Evolutionary conservation across 2,329 filamentous ascomycete genomes (phyloP).

Genomic region (Fusarium longipes): DNA sequence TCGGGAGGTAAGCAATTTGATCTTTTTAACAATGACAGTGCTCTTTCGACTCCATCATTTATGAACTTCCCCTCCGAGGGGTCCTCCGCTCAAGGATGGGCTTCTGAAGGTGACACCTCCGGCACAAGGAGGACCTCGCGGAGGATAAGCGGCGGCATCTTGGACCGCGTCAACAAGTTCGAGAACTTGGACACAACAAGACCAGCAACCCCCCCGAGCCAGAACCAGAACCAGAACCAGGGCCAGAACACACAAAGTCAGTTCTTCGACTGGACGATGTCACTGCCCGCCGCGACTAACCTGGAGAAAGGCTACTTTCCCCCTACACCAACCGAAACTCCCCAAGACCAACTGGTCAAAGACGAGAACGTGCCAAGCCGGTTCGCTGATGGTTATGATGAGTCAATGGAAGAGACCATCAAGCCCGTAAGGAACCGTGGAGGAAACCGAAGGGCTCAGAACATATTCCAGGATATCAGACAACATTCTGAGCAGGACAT

Average conservation of each 20-base stretch:
- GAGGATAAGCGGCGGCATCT: slow-evolving; percentile 70
- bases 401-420: slow-evolving; percentile 74
- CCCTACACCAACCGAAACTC: slow-evolving; percentile 74
- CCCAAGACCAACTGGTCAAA: slow-evolving; percentile 61
- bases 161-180: slow-evolving; percentile 70
- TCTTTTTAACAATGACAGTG: slow-evolving; percentile 59
- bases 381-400: slow-evolving; percentile 71
- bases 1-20: slow-evolving; percentile 61
- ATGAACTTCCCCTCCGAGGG: slow-evolving; percentile 62
- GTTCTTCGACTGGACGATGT: slow-evolving; percentile 43
- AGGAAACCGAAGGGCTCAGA: slow-evolving; percentile 58
- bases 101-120: slow-evolving; percentile 61
- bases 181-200: slow-evolving; percentile 64
- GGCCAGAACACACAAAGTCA: slow-evolving; percentile 64
- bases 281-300: slow-evolving; percentile 16
- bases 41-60: slow-evolving; percentile 62
- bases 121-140: slow-evolving; percentile 56
- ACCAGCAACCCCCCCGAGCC: slow-evolving; percentile 71
- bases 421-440: slow-evolving; percentile 62
- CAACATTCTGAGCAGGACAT: slow-evolving; percentile 64
- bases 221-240: slow-evolving; percentile 63
- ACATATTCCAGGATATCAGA: slow-evolving; percentile 69
- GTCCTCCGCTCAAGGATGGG: slow-evolving; percentile 60
- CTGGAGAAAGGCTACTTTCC: slow-evolving; percentile 67
- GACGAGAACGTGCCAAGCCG: slow-evolving; percentile 58